Evolutionary conservation across 345 rosid species (phyloP).

Genomic region (Eutrema japonicum): DNA sequence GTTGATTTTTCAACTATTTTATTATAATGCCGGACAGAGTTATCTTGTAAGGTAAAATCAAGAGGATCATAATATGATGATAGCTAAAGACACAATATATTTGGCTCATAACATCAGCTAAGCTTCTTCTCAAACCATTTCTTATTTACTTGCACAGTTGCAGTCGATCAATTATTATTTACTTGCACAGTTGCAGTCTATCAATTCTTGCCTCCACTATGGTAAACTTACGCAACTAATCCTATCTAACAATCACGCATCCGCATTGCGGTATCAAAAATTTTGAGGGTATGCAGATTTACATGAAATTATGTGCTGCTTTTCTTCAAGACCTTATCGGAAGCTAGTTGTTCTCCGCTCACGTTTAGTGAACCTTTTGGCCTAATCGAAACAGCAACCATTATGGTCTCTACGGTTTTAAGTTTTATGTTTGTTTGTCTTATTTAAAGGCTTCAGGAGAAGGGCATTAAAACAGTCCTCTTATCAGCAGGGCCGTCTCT

Average conservation of each 20-base stretch:
- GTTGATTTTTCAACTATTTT: too few species aligned
- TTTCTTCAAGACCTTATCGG: constrained; percentile 1
- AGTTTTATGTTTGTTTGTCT: constrained; percentile 35
- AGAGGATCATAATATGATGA: neutral
- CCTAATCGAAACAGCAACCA: neutral
- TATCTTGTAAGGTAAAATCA: too few species aligned
- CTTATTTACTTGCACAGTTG: constrained; percentile 28
- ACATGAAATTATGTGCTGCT: neutral
- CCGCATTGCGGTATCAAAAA: constrained; percentile 32
- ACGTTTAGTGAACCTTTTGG: neutral
- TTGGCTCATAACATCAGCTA: constrained; percentile 7
- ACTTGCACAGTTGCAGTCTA: too few species aligned
- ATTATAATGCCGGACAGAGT: too few species aligned
- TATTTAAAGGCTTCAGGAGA: constrained; percentile 67
- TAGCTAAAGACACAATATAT: neutral
- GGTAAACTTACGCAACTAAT: constrained; percentile 16
- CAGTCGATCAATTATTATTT: constrained; percentile 18
- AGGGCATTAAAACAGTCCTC: constrained; percentile 80
- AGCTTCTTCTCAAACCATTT: constrained; percentile 12
- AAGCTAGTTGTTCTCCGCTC: neutral
- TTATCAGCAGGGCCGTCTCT: too few species aligned
- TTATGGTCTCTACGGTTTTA: neutral
- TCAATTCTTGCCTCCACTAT: neutral
- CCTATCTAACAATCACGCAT: constrained; percentile 8
- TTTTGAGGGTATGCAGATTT: constrained; percentile 6